Conservation (phyloP, 805 yeast genomes). For the Saturnispora sekii region DNA sequence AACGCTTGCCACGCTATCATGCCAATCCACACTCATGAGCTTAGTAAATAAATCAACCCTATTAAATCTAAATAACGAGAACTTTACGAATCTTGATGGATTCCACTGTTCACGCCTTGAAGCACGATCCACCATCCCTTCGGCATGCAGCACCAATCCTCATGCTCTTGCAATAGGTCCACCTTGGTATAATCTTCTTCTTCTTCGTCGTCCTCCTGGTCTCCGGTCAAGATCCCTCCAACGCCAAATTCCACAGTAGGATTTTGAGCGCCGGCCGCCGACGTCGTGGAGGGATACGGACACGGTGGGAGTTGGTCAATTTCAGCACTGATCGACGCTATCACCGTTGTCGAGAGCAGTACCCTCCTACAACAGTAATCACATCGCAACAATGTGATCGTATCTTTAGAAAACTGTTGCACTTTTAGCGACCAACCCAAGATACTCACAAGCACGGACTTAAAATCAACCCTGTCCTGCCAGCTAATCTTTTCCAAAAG, state of each 20-base stretch:
- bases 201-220: slow-evolving; percentile 12
- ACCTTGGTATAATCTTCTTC: slow-evolving; percentile 8
- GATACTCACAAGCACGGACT: slow-evolving; percentile 13
- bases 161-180: slow-evolving; percentile 28
- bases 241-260: slow-evolving; percentile 1
- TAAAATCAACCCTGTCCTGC: background rate
- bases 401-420: slow-evolving; percentile 20
- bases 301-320: slow-evolving; percentile 19
- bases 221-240: slow-evolving; percentile 9
- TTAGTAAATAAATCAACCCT: too few relatives aligned
- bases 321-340: background rate
- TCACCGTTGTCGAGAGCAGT: slow-evolving; percentile 12
- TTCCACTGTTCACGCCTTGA: background rate
- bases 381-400: slow-evolving; percentile 24
- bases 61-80: too few relatives aligned
- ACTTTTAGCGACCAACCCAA: slow-evolving; percentile 31
- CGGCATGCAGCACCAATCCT: slow-evolving; percentile 29
- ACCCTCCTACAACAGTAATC: slow-evolving; percentile 29
- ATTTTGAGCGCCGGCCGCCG: slow-evolving; percentile 7
- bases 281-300: slow-evolving; percentile 22
- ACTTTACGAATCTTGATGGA: background rate
- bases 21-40: too few relatives aligned
- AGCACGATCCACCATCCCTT: slow-evolving; percentile 9
- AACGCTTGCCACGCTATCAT: too few relatives aligned
- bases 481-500: too few relatives aligned